Evolutionary conservation across 2,329 filamentous ascomycete species (phyloP), one percentile per base, ranked within the genome.

Genomic region (Phialophora chinensis): DNA sequence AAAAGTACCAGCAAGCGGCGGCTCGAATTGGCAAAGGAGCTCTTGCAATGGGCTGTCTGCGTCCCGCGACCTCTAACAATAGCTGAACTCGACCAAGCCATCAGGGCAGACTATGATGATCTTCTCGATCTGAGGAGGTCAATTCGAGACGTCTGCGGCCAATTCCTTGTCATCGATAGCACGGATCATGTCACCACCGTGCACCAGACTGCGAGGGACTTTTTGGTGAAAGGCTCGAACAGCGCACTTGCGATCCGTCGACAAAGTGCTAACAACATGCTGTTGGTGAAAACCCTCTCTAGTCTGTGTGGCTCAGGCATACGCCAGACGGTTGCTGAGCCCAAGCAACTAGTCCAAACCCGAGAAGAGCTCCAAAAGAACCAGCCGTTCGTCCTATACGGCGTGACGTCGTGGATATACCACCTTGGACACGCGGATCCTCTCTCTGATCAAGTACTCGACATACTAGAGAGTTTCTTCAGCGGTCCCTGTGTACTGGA

Each of bases 191-290:
- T 75, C 25, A 63, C 66, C 12, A 65, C 74, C 55, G 68, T 76
- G 17, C 75, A 77, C 66, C 60, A 72, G 65, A 75, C 74, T 29
- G 75, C 74, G 11, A 60, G 71, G 2, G 71, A 76, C 27, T 76
- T 61, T 68, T 59, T 67, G 17, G 61, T 56, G 3, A 58, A 49
- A 4, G 25, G n/a, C 7, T 60, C 38, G 20, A 54, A 56, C 8
- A 53, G 50, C 20, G 2, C 25, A 7, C 35, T 62, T 29, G 56
- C 47, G 4, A 58, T 65, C 33, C 7, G 65, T 52, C 61, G 38
- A 14, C 55, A 67, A 58, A 42, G 23, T 5, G 57, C 62, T 1
- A 38, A 65, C 44, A 65, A 23, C 38, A 31, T 25, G 25, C 49
- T 67, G 4, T 29, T 67, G 10, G 11, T 62, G 17, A 63, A 61